These are phyloP conservation scores for Peronospora farinosa DNA, from an alignment of 352 stramenopile species.

Conservation along the genomic window DNA sequence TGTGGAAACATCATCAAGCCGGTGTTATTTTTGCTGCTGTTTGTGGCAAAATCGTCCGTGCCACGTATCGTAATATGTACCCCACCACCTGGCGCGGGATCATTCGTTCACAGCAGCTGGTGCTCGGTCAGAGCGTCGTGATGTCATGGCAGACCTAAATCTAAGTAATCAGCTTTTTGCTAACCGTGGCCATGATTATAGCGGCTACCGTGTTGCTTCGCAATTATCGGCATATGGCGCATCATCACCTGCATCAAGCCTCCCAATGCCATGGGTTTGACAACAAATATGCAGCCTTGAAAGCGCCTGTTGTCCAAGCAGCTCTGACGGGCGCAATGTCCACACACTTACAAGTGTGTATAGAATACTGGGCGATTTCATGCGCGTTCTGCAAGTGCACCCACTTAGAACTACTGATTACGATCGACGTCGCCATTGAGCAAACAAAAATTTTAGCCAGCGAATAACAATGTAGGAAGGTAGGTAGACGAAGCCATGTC, in stretches of 20 bases:
- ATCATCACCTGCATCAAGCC: too few species aligned
- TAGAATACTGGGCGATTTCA: conserved; percentile 14
- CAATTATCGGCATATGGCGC: too few species aligned
- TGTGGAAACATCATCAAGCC: conserved; percentile 15
- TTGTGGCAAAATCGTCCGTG: conserved; percentile 3
- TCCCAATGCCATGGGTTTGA: too few species aligned
- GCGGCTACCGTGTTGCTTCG: too few species aligned
- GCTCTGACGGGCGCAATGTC: not conserved
- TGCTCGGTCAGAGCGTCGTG: conserved; percentile 3
- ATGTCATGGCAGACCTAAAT: too few species aligned
- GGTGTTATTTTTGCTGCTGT: not conserved
- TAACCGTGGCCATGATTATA: too few species aligned
- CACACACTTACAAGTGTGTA: conserved; percentile 7
- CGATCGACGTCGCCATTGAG: conserved; percentile 7
- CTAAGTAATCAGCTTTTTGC: too few species aligned
- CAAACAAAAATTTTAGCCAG: conserved; percentile 4
- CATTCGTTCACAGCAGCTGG: conserved; percentile 10
- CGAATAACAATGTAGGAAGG: conserved; percentile 18
- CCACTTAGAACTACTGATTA: conserved; percentile 12
- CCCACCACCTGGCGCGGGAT: conserved; percentile 7
- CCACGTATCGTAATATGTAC: conserved; percentile 7
- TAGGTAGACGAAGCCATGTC: conserved; percentile 17
- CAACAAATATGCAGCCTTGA: not conserved
- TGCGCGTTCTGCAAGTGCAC: not conserved
- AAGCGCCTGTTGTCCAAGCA: not conserved